Conservation (phyloP, 202 grass and related monocot species). For the Zoysia matrella region DNA sequence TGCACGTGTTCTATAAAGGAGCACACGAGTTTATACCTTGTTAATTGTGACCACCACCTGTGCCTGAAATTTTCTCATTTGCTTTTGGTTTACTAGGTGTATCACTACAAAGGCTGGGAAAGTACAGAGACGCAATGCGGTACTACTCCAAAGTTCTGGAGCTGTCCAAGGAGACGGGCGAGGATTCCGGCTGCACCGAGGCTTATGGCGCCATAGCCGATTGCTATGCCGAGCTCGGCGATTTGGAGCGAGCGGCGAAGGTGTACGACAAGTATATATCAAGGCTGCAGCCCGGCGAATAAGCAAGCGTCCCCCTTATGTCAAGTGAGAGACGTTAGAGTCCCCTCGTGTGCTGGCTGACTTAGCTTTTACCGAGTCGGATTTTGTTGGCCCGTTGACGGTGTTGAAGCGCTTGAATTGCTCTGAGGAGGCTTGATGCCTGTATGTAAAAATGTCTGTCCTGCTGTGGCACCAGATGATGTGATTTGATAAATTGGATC, state of each 20-base stretch:
- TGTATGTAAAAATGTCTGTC: slow-evolving; percentile 17
- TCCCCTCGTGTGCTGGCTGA: background rate
- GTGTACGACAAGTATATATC: slow-evolving; percentile 76
- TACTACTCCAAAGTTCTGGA: slow-evolving; percentile 63
- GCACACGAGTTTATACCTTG: background rate
- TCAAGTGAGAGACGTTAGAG: background rate
- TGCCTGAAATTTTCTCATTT: background rate
- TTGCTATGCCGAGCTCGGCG: slow-evolving; percentile 66
- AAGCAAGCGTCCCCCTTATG: background rate
- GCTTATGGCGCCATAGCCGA: slow-evolving; percentile 76
- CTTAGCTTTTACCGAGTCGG: background rate
- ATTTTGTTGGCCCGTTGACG: slow-evolving; percentile 1
- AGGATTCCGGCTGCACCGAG: slow-evolving; percentile 70
- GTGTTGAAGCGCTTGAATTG: background rate
- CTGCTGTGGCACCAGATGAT: background rate
- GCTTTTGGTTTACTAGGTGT: slow-evolving; percentile 43
- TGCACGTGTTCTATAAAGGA: background rate
- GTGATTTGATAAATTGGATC: background rate
- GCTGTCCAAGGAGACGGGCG: slow-evolving; percentile 59
- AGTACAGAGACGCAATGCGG: slow-evolving; percentile 64
- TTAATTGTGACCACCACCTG: background rate
- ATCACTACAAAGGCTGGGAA: slow-evolving; percentile 58
- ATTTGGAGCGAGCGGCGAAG: slow-evolving; percentile 61
- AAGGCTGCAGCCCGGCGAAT: slow-evolving; percentile 49
- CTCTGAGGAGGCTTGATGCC: background rate